These are phyloP conservation scores for Barnettozyma vustinii DNA, from an alignment of 805 yeast species.

Conservation along the genomic window DNA sequence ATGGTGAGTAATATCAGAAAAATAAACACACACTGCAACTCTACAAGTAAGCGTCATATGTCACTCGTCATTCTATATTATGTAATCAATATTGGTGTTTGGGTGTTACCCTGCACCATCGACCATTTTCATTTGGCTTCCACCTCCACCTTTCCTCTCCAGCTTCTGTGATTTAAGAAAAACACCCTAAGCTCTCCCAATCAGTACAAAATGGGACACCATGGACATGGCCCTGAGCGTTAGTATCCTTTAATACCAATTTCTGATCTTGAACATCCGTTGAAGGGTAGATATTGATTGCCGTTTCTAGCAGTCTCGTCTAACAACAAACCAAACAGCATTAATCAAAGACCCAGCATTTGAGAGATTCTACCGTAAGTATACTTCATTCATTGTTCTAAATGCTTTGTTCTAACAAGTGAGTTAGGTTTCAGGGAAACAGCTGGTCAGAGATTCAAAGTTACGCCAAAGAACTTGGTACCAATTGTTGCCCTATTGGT, in stretches of 20 bases:
- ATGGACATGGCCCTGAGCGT: slow-evolving; percentile 14
- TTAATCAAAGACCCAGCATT: slow-evolving; percentile 23
- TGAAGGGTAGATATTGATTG: background rate
- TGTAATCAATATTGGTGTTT: background rate
- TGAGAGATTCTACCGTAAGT: slow-evolving; percentile 23
- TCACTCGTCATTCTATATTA: no score
- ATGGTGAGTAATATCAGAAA: no score
- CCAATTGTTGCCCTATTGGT: slow-evolving; percentile 17
- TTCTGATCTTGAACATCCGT: background rate
- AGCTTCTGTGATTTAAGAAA: background rate
- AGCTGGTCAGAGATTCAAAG: slow-evolving; percentile 18
- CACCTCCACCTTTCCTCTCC: no score
- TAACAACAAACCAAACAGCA: slow-evolving; percentile 10
- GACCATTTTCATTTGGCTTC: background rate
- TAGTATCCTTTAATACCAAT: background rate
- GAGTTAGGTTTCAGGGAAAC: slow-evolving; percentile 20
- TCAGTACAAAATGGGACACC: slow-evolving; percentile 6
- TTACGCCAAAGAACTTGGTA: slow-evolving; percentile 20
- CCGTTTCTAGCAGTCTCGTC: background rate
- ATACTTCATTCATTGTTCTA: background rate
- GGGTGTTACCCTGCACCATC: background rate
- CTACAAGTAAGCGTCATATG: no score
- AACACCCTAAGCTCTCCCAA: background rate
- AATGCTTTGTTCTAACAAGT: background rate
- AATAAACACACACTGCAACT: no score